Evolutionary conservation across 2,329 filamentous ascomycete genomes (phyloP).

Genomic region (Pseudogymnoascus sp.): DNA sequence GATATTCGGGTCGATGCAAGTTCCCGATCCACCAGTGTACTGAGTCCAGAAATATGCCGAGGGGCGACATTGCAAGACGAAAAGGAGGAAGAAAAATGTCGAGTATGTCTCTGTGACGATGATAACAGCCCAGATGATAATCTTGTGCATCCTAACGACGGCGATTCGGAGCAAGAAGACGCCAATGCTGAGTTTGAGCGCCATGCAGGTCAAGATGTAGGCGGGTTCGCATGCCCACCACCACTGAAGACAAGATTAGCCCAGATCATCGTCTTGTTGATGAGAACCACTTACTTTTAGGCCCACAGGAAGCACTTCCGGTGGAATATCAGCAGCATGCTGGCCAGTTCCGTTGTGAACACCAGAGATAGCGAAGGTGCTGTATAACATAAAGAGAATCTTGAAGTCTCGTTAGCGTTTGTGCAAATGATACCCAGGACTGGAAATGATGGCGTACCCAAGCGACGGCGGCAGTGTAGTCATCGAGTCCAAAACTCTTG

Average conservation of each 20-base stretch:
- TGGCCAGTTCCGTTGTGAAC: constrained; percentile 25
- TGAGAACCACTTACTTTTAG: constrained; percentile 20
- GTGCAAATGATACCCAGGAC: background rate
- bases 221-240: constrained; percentile 27
- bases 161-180: constrained; percentile 37
- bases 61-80: constrained; percentile 44
- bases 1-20: constrained; percentile 34
- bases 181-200: constrained; percentile 36
- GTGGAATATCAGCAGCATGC: constrained; percentile 19
- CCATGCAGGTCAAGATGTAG: constrained; percentile 35
- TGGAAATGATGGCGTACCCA: constrained; percentile 16
- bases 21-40: constrained; percentile 31
- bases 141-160: constrained; percentile 28
- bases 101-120: constrained; percentile 30
- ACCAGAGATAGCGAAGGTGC: constrained; percentile 22
- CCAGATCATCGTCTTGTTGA: background rate
- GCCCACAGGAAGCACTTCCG: constrained; percentile 21
- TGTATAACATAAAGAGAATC: constrained; percentile 15
- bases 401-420: background rate
- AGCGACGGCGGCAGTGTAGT: constrained; percentile 20
- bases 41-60: constrained; percentile 43
- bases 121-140: constrained; percentile 33
- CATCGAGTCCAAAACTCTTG: constrained; percentile 26
- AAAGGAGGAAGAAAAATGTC: constrained; percentile 38
- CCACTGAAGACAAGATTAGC: constrained; percentile 14